Evolutionary conservation across 345 rosid species (phyloP).

Genomic region (Mangifera indica): DNA sequence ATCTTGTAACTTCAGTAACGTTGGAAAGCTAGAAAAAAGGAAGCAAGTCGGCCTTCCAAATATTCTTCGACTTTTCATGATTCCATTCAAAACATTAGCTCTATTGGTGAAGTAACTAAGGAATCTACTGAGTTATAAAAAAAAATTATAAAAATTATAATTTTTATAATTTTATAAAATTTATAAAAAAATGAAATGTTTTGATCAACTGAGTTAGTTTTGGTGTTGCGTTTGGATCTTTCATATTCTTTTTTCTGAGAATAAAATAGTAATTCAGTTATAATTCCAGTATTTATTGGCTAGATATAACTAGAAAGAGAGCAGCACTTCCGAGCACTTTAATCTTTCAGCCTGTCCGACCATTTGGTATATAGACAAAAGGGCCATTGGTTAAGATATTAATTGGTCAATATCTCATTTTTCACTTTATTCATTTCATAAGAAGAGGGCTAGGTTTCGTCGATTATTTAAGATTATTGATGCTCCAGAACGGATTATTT

Average conservation of each 20-base stretch:
- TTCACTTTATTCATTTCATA: no score
- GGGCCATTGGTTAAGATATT: background rate
- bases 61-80: background rate
- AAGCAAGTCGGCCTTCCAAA: background rate
- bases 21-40: background rate
- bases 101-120: background rate
- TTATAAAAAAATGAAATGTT: background rate
- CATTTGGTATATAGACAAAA: background rate
- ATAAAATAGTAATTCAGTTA: background rate
- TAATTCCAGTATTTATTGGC: background rate
- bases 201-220: background rate
- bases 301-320: background rate
- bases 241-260: background rate
- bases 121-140: no score
- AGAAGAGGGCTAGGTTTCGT: no score
- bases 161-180: conserved; percentile 3
- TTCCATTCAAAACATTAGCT: background rate
- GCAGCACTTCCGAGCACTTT: background rate
- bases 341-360: background rate
- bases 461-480: no score
- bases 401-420: no score
- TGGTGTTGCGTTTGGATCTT: no score
- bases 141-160: no score
- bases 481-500: background rate
- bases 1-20: background rate